Base-by-base conservation (phyloP, 2,329 filamentous ascomycete genomes). In the Claviceps sorghi region DNA sequence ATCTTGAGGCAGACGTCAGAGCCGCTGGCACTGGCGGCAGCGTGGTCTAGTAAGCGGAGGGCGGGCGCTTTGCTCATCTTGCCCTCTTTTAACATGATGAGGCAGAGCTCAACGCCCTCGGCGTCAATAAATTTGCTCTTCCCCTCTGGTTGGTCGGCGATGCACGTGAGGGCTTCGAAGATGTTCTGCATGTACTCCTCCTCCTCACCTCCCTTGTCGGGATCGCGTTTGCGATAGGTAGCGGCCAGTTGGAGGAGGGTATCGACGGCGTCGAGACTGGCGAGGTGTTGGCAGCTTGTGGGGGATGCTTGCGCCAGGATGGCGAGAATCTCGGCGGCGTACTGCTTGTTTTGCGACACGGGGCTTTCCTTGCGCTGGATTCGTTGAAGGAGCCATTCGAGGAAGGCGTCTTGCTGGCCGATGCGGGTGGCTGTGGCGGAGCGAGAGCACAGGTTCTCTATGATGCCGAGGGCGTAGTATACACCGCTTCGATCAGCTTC, bases 111-210 rank as follows among this genome's bases (percentile, higher is more conserved):
- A 11, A 95, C 78, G 40, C 93, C 93, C 69, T 98, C 93, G 1
- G 88, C 89, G 59, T 93, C 86, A 36, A 95, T 64, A 56, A 97
- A 93, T 54, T 87, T 88, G 10, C 69, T 62, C 66, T 96, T 96
- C 6, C 90, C 90, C 4, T 76, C 68, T 0, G 75, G 65, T 54
- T 88, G 84, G 59, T 95, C 86, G 0, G 84, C 85, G 1, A 95
- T 70, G 59, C 86, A 94, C 1, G 87, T 86, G 19, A 97, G 65
- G 1, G 83, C 80, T 62, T 95, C 90, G 65, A 98, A 98, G 0
- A 96, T 64, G 58, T 98, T 95, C 67, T 95, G 88, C 64, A 94
- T 86, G 64, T 87, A 96, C 69, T 98, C 93, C 64, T 95, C 90
- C 66, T 97, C 93, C 49, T 93, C 84, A 34, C 84, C 82, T 54